phyloP scores from a whole-genome alignment of 768 basidiomycete genomes.

The Leccinum variicolor region DNA sequence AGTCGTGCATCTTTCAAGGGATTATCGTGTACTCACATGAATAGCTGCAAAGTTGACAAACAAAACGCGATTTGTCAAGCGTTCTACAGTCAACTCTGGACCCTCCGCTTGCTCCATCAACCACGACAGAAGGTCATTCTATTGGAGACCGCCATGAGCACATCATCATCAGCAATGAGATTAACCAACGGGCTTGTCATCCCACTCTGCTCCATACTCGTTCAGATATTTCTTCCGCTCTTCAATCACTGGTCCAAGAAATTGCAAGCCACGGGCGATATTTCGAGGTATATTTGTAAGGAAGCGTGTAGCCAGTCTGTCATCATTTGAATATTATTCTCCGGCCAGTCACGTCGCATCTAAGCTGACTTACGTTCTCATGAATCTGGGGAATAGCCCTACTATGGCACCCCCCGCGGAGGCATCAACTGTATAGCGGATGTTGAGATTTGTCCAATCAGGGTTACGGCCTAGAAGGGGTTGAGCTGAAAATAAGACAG shows the following conservation, averaged over 20 bases:
- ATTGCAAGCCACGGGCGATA: not conserved
- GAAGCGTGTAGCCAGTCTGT: not conserved
- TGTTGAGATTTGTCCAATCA: slow-evolving; percentile 19
- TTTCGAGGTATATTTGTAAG: not conserved
- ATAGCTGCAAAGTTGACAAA: not conserved
- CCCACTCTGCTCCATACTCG: not conserved
- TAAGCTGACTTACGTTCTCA: not conserved
- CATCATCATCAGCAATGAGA: not conserved
- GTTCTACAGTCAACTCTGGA: not conserved
- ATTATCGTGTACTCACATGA: not conserved
- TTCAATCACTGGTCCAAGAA: slow-evolving; percentile 4
- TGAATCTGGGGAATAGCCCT: slow-evolving; percentile 23
- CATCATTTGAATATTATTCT: not conserved
- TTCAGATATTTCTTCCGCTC: not conserved
- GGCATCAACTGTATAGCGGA: slow-evolving; percentile 31
- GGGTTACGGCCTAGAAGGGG: not conserved
- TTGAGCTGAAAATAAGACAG: not conserved
- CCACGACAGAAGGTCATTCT: slow-evolving; percentile 1
- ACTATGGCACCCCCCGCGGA: slow-evolving; percentile 5
- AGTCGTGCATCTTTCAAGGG: not conserved
- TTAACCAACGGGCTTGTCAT: not conserved
- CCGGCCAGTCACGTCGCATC: not conserved
- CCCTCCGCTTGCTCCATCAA: slow-evolving; percentile 9
- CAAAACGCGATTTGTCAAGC: not conserved
- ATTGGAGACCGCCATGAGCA: not conserved